A percentile compares a stretch with the other conserved stretches of the same genome.
phyloP scores from a whole-genome alignment of 768 basidiomycete species.

The Trametes cubensis region DNA sequence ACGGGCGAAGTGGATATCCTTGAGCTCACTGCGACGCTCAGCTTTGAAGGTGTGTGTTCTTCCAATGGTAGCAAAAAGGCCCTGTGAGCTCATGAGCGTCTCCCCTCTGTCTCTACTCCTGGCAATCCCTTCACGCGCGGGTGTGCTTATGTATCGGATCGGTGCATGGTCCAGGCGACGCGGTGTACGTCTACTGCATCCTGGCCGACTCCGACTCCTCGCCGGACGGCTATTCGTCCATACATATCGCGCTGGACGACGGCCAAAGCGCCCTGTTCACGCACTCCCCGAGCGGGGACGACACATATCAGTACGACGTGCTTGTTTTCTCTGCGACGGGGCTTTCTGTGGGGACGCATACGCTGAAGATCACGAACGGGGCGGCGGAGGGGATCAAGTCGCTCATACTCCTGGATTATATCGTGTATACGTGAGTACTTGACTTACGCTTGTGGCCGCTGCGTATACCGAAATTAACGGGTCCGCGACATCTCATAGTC shows the following conservation, averaged over 20 bases:
- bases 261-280: conserved; percentile 34
- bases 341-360: conserved; percentile 35
- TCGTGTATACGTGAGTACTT: conserved; percentile 41
- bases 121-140: too few species aligned
- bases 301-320: conserved; percentile 37
- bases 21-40: conserved; percentile 31
- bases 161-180: too few species aligned
- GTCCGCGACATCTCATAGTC: not conserved
- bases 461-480: not conserved
- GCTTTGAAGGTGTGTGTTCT: conserved; percentile 38
- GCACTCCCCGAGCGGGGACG: conserved; percentile 24
- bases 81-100: too few species aligned
- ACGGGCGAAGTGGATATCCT: conserved; percentile 1
- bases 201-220: conserved; percentile 30
- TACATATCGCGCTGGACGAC: conserved; percentile 43
- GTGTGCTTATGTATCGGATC: too few species aligned
- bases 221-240: conserved; percentile 36
- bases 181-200: conserved; percentile 46
- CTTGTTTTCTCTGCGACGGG: conserved; percentile 37
- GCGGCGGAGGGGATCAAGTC: conserved; percentile 33
- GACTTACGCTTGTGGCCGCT: not conserved
- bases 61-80: too few species aligned
- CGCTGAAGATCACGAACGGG: conserved; percentile 39
- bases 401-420: conserved; percentile 41
- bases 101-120: too few species aligned